Evolutionary conservation across 2,329 filamentous ascomycete species (phyloP).

Genomic region (Bertia moriformis): DNA sequence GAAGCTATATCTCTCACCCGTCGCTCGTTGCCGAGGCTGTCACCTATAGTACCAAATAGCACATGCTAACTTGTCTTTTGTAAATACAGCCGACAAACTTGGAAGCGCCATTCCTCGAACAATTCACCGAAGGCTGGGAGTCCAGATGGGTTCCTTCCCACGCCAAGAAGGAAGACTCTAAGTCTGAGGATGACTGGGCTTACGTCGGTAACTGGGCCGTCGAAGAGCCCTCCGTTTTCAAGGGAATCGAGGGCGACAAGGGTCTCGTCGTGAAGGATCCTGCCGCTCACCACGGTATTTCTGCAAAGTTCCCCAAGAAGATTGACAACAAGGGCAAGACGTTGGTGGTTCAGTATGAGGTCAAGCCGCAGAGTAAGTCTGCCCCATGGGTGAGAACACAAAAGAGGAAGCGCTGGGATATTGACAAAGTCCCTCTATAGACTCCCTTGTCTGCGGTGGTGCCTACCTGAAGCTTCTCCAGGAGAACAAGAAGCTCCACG

Average conservation of each 20-base stretch:
- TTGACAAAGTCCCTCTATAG: constrained; percentile 30
- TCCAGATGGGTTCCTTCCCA: constrained; percentile 84
- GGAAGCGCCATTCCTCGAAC: constrained; percentile 91
- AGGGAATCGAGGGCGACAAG: constrained; percentile 89
- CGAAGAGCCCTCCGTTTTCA: constrained; percentile 80
- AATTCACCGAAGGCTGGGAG: constrained; percentile 96
- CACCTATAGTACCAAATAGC: not conserved
- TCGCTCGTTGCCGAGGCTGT: not conserved
- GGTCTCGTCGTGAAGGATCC: constrained; percentile 96
- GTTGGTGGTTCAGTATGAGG: constrained; percentile 95
- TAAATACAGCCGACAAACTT: constrained; percentile 81
- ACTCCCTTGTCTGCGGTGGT: constrained; percentile 91
- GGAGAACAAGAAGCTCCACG: constrained; percentile 91
- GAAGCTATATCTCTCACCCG: not conserved
- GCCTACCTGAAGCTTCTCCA: constrained; percentile 98
- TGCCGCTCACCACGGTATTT: constrained; percentile 97
- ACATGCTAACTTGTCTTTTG: constrained; percentile 4
- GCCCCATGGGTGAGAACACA: not conserved
- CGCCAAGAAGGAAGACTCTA: constrained; percentile 78
- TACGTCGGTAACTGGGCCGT: constrained; percentile 95
- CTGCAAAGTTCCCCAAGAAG: constrained; percentile 91
- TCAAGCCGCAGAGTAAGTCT: constrained; percentile 87
- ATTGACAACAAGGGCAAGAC: constrained; percentile 96
- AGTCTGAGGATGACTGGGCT: constrained; percentile 85
- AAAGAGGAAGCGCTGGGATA: not conserved